Conservation (phyloP, 2,329 filamentous ascomycete genomes). For the Talaromyces piceae region DNA sequence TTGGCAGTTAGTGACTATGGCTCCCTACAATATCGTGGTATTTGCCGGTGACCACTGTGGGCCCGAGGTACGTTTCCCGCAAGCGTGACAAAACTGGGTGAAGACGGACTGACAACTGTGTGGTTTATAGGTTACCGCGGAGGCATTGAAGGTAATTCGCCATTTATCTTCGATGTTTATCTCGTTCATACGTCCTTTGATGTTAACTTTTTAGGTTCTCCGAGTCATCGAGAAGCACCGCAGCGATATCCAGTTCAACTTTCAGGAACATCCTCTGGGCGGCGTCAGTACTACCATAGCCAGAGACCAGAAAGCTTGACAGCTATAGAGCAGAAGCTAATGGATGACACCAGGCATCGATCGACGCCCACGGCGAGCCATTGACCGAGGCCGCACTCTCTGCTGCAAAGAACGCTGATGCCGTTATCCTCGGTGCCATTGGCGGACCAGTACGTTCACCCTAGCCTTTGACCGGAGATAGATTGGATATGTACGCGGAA, state of each 20-base stretch:
- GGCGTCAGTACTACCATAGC: conserved; percentile 63
- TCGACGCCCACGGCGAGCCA: conserved; percentile 69
- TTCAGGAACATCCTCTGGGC: conserved; percentile 82
- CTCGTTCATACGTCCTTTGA: background rate
- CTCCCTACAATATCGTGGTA: conserved; percentile 69
- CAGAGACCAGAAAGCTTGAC: too few species aligned
- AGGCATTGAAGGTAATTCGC: conserved; percentile 67
- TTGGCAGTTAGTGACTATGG: conserved; percentile 44
- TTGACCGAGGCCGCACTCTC: conserved; percentile 75
- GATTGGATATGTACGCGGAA: background rate
- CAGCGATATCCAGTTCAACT: conserved; percentile 72
- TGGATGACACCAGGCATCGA: conserved; percentile 60
- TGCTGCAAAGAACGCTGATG: conserved; percentile 78
- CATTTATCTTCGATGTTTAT: background rate
- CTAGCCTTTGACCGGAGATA: conserved; percentile 4
- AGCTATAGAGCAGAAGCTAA: background rate
- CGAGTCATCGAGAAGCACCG: conserved; percentile 67
- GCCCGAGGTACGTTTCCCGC: conserved; percentile 58
- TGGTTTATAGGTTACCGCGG: conserved; percentile 61
- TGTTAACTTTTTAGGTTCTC: too few species aligned
- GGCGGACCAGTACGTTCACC: conserved; percentile 63
- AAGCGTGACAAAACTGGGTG: background rate
- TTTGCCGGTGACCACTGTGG: conserved; percentile 79
- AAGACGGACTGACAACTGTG: conserved; percentile 1
- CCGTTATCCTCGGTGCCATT: conserved; percentile 86